Conservation (phyloP, 106 monocot species). For the Dioscorea dumetorum region DNA sequence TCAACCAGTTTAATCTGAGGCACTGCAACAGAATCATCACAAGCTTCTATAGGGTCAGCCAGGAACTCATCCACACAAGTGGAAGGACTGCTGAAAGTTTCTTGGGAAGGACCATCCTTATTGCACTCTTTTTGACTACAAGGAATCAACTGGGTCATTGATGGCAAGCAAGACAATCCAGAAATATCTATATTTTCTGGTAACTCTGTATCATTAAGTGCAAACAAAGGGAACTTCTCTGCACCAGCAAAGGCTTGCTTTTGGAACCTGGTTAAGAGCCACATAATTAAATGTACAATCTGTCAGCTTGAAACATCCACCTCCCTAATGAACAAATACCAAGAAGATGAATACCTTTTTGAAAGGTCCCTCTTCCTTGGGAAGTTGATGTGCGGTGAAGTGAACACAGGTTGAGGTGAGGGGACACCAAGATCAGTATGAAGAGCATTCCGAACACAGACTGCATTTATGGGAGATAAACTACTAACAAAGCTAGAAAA, state of each 20-base stretch:
- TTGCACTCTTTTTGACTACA: constrained; percentile 4
- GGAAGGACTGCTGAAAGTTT: constrained; percentile 23
- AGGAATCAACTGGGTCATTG: constrained; percentile 7
- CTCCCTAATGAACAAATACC: neutral
- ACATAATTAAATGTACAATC: neutral
- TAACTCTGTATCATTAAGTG: constrained; percentile 1
- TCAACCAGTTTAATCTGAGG: neutral
- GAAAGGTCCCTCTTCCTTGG: constrained; percentile 11
- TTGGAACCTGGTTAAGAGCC: constrained; percentile 20
- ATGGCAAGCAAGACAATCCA: neutral
- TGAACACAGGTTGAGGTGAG: constrained; percentile 41
- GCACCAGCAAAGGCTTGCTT: neutral
- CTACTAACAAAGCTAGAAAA: constrained; percentile 21
- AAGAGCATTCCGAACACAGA: constrained; percentile 4
- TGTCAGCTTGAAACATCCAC: neutral
- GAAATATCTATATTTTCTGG: neutral
- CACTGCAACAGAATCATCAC: constrained; percentile 13
- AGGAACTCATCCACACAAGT: constrained; percentile 31
- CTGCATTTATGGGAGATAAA: constrained; percentile 37
- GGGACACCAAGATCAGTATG: constrained; percentile 28
- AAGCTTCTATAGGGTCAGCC: constrained; percentile 24
- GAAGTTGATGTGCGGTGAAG: constrained; percentile 24
- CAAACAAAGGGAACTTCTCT: constrained; percentile 2
- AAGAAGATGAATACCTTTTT: constrained; percentile 29
- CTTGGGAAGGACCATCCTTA: constrained; percentile 8